These are phyloP conservation scores for Pseudopyricularia javanii DNA, from an alignment of 2,329 filamentous ascomycete genomes.

Conservation along the genomic window DNA sequence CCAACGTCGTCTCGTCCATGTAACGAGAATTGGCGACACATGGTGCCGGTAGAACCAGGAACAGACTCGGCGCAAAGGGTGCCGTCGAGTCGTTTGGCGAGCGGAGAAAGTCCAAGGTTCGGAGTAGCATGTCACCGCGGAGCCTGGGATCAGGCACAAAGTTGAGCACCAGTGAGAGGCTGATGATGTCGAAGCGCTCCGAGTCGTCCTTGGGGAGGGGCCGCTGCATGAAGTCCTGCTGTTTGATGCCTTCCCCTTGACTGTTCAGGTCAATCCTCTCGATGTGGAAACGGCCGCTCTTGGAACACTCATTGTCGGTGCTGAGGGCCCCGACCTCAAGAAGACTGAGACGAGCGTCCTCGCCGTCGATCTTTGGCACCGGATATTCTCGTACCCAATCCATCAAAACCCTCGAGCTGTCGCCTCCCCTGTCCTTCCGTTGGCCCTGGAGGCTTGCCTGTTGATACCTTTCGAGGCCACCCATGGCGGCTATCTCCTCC, in stretches of 20 bases:
- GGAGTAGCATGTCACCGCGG: conserved; percentile 75
- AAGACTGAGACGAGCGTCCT: conserved; percentile 39
- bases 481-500: conserved; percentile 42
- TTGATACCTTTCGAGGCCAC: conserved; percentile 53
- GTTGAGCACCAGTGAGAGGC: conserved; percentile 84
- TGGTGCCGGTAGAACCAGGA: conserved; percentile 79
- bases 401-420: conserved; percentile 52
- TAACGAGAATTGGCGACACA: conserved; percentile 89
- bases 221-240: conserved; percentile 90
- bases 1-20: conserved; percentile 57
- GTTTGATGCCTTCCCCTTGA: conserved; percentile 65
- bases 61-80: conserved; percentile 54
- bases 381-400: conserved; percentile 39
- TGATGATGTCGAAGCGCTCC: conserved; percentile 78
- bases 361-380: conserved; percentile 5
- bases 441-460: conserved; percentile 58
- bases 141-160: conserved; percentile 69
- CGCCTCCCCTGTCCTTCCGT: conserved; percentile 51
- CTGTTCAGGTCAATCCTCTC: conserved; percentile 84
- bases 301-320: conserved; percentile 72
- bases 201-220: conserved; percentile 51
- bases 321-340: conserved; percentile 86
- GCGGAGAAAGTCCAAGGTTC: conserved; percentile 60
- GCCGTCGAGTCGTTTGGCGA: conserved; percentile 11
- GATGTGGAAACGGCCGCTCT: conserved; percentile 57